Evolutionary conservation across 805 yeast species (phyloP), one percentile per base, ranked within the genome.

Genomic region (Ogataea angusta): DNA sequence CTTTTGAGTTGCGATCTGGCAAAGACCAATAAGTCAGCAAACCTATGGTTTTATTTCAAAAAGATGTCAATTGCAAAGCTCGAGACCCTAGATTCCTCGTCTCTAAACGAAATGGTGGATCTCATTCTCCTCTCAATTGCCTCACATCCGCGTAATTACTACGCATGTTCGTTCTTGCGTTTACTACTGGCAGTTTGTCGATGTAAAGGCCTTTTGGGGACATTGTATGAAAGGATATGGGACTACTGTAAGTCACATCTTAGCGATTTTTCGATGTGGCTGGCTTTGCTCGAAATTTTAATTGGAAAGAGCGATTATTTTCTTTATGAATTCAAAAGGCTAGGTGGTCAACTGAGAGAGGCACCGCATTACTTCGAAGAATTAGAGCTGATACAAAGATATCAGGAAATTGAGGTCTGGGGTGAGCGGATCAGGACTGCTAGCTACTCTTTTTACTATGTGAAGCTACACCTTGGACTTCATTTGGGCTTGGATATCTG

Each of bases 101-200:
- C 30, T 2, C 13, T 39, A 23, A n/a, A 23, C 8, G 30, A 29
- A 27, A 17, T 45, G 12, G 10, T 47, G 8, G 44, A 43, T 4
- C 35, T 49, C 2, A 60, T 73, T 1, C 39, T 59, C 2, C 36
- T 34, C 7, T 70, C 80, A 0, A 65, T 66, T 0, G 52, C 44
- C 17, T 44, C 53, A 10, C 81, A 75, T 48, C 69, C 69, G 8
- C 51, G 64, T 30, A 76, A 73, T 51, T 75, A 75, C 49, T 75
- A 74, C 40, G 76, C 78, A 0, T 66, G 73, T 67, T 51, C 58
- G n/a, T 60, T 65, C 42, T 58, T 70, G 4, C 34, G 55, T 34
- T 50, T 39, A 38, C 46, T 48, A 36, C 33, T 48, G 30, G 41
- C 53, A 5, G 17, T 40, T 2, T 12, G 39, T 7, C 33, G 49